Evolutionary conservation across 768 basidiomycete species (phyloP), one percentile per base, ranked within the genome.

Genomic region (Mycena rosella): DNA sequence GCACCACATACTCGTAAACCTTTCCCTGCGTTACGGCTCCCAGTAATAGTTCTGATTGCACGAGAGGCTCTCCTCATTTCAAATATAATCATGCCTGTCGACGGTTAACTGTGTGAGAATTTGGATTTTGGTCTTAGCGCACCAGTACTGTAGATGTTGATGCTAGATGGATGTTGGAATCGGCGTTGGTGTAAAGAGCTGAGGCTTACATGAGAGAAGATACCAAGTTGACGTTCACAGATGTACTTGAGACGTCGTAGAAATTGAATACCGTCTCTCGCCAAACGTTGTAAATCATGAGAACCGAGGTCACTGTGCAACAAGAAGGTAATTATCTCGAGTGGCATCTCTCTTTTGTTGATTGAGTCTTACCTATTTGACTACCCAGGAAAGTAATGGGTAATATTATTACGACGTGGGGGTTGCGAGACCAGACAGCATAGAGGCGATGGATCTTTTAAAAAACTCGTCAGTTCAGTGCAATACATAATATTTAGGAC

Each of bases 81-180:
- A 5, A 48, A 55, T 14, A 26, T 49, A 22, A 63, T 56, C 63
- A 63, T 56, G 20, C 51, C 61, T 62, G 17, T 10, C n/a, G 40
- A 38, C 34, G 3, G 38, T 38, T 38, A 38, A 38, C 38, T 34
- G 32, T 34, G 45, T 40, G 32, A n/a, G 27, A 15, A 17, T 44
- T 6, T n/a, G 42, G 8, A 20, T 34, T n/a, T 24, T 2, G 9
- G 2, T 44, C 18, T 13, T 24, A 17, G 27, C 52, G 13, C 51
- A 63, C 63, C 63, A 9, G 63, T 56, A 13, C 63, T 56, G 24
- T 63, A 63, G n/a, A 6, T 30, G 18, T 32, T 63, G 32, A 63
- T 63, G 13, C 63, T 63, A 22, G 11, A 51, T 44, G 52, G 10
- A 49, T 14, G 6, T 40, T 24, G 34, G 27, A 27, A 10, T 63